Base-by-base conservation (phyloP, 129 eudicot genomes). In the Helichrysum umbraculigerum region DNA sequence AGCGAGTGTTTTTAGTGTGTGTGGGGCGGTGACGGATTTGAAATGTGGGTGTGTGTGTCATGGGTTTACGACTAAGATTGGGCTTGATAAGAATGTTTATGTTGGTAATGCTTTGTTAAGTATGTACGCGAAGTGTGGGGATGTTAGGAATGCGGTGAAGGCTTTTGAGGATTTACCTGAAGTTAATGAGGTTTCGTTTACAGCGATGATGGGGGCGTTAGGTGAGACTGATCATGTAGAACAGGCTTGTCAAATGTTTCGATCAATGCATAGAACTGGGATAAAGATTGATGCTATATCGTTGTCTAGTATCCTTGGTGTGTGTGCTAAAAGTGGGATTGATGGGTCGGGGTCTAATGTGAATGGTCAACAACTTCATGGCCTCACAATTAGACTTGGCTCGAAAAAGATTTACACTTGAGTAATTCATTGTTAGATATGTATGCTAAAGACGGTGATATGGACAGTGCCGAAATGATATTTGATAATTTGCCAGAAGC, bases 1-100 rank as follows among this genome's bases (percentile, higher is more conserved):
- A 63, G 90, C 93, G 1, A 92, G 98, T 77, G 91, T 90, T 62
- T 82, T 93, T 34, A 88, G 96, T 74, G 96, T 95, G 3, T 90
- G 92, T 80, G 95, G 98, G 78, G 87, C 82, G 16, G 63, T 83
- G 68, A 65, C 74, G 65, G 78, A 86, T 35, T 52, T 73, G 58
- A 70, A 50, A 70, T 86, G 78, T 62, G 98, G 96, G 8, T 74
- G 80, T 73, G 79, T 68, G 78, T 86, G 87, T 78, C 96, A 90
- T 76, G 90, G 83, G 22, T 59, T 83, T 70, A 89, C 91, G 37
- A 61, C 81, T 50, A 90, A 93, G 73, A 76, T 85, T 64, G 97
- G 97, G 30, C 81, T 93, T 14, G 87, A 85, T 25, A 79, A 72
- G 72, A 93, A 93, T 66, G 62, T 86, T 61, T 93, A 78, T 63